Conservation (phyloP, 176 grass and related monocot species). For the Oryza punctata region DNA sequence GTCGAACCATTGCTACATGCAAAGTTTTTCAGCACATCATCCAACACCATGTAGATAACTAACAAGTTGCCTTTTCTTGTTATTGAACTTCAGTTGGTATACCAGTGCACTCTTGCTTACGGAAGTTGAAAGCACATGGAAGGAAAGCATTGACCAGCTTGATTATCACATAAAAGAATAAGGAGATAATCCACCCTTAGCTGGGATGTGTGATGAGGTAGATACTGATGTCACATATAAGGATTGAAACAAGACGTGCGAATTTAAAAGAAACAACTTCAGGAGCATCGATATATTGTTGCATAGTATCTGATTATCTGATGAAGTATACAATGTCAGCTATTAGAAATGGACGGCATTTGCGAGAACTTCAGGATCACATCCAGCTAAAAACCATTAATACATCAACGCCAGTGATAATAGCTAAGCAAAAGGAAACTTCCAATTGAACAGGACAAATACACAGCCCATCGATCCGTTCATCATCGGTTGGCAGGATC, state of each 20-base stretch:
- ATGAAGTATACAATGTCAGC: background rate
- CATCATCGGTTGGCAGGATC: background rate
- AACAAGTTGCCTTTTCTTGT: too few relatives aligned
- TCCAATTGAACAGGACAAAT: conserved; percentile 28
- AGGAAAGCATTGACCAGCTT: background rate
- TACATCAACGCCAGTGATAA: background rate
- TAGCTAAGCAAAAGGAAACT: background rate
- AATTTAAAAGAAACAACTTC: background rate
- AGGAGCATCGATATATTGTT: background rate
- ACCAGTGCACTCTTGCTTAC: background rate
- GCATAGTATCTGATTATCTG: background rate
- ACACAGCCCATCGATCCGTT: background rate
- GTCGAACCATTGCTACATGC: background rate
- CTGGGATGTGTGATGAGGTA: background rate
- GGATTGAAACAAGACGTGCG: background rate
- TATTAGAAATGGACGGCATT: background rate
- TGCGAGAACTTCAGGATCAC: background rate
- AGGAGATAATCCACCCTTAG: background rate
- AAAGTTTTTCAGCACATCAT: background rate
- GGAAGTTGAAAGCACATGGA: background rate
- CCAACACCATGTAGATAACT: background rate
- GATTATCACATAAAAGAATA: background rate
- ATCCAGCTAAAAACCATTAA: background rate
- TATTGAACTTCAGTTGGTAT: background rate
- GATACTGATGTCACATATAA: background rate